Conservation (phyloP, 192 early-diverging fungal species). For the Coemansia sp. region DNA sequence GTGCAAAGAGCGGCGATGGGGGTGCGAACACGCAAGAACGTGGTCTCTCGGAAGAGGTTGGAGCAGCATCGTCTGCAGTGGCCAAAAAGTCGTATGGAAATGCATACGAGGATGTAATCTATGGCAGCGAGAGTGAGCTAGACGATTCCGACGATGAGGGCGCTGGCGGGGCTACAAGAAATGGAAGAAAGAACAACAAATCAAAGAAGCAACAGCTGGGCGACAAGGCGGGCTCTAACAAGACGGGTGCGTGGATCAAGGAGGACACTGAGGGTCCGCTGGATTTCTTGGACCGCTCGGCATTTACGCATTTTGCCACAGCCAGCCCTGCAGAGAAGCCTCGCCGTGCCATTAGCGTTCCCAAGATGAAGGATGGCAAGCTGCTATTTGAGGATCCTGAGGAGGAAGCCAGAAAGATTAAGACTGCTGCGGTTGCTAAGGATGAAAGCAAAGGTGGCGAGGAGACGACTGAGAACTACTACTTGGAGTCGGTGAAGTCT, state of each 20-base stretch:
- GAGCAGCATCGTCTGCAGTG: constrained; percentile 38
- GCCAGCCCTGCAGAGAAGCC: constrained; percentile 47
- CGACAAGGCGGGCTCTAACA: constrained; percentile 28
- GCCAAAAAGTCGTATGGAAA: constrained; percentile 66
- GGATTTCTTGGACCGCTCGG: constrained; percentile 88
- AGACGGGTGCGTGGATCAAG: constrained; percentile 60
- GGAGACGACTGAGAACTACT: constrained; percentile 75
- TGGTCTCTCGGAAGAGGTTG: constrained; percentile 41
- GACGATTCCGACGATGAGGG: constrained; percentile 72
- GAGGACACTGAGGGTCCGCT: constrained; percentile 72
- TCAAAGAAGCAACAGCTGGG: constrained; percentile 28
- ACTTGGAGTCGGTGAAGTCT: constrained; percentile 75
- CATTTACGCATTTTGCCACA: constrained; percentile 67
- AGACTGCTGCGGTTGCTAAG: constrained; percentile 10
- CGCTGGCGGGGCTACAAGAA: constrained; percentile 33
- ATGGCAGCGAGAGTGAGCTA: constrained; percentile 91
- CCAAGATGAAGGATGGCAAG: constrained; percentile 74
- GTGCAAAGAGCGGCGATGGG: constrained; percentile 49
- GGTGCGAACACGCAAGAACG: constrained; percentile 50
- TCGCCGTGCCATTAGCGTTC: constrained; percentile 46
- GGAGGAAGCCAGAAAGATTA: constrained; percentile 52
- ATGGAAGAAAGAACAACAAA: constrained; percentile 20
- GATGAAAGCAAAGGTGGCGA: constrained; percentile 34
- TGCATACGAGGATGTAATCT: constrained; percentile 85
- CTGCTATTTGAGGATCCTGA: constrained; percentile 78